Percentiles rank a stretch among this genome's conserved stretches.
Conservation (phyloP, 306 rosid species). For the Pachyrhizus erosus region DNA sequence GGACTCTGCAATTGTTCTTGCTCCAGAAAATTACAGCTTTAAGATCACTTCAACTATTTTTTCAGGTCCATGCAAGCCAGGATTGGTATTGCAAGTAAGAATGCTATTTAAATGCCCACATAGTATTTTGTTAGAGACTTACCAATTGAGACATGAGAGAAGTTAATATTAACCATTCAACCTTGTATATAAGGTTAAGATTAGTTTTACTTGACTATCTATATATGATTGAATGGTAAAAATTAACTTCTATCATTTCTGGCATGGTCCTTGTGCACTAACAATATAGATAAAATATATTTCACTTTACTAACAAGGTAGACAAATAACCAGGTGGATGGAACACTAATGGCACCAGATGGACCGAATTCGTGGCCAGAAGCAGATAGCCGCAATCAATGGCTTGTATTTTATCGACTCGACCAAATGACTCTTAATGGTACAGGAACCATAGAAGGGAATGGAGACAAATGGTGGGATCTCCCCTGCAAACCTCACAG, state of each 20-base stretch:
- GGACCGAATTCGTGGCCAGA: conserved; percentile 91
- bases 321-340: conserved; percentile 69
- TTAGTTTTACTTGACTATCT: not conserved
- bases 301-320: conserved; percentile 3
- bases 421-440: conserved; percentile 83
- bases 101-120: not conserved
- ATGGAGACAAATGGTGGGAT: conserved; percentile 98
- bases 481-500: conserved; percentile 98
- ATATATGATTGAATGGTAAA: not conserved
- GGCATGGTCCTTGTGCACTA: not conserved
- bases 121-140: not conserved
- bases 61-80: conserved; percentile 94
- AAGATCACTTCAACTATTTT: conserved; percentile 85
- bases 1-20: conserved; percentile 72
- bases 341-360: conserved; percentile 79
- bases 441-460: conserved; percentile 91
- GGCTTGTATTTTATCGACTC: conserved; percentile 90
- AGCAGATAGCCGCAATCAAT: conserved; percentile 70
- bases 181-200: not conserved
- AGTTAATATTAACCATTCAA: not conserved
- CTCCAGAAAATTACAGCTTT: conserved; percentile 62
- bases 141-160: not conserved
- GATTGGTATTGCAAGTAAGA: conserved; percentile 83
- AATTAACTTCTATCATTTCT: not conserved
- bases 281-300: not conserved